phyloP scores from a whole-genome alignment of 805 yeast genomes.

The Henningerozyma blattae region DNA sequence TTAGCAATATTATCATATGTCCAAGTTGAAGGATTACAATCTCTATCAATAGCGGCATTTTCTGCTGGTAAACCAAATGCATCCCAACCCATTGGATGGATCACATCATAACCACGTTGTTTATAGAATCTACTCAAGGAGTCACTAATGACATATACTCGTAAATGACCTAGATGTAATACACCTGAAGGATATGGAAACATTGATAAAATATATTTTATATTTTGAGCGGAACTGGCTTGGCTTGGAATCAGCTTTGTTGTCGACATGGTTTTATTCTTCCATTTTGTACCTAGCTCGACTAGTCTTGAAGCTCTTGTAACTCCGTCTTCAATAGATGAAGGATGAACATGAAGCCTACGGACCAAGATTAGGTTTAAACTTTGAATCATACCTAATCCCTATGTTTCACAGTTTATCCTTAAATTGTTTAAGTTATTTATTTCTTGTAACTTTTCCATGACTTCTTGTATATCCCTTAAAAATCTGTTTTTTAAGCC shows the following conservation, averaged over 20 bases:
- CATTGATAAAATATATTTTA: conserved; percentile 60
- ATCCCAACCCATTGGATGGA: conserved; percentile 99
- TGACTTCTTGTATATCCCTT: too few relatives aligned
- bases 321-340: too few relatives aligned
- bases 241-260: background rate
- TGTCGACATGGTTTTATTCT: conserved; percentile 12
- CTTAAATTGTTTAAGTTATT: too few relatives aligned
- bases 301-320: too few relatives aligned
- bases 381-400: too few relatives aligned
- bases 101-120: conserved; percentile 61
- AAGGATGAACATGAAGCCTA: too few relatives aligned
- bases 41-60: conserved; percentile 88
- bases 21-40: conserved; percentile 73
- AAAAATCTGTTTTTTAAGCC: too few relatives aligned
- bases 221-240: conserved; percentile 4
- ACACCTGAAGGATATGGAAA: conserved; percentile 95
- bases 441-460: too few relatives aligned
- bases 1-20: conserved; percentile 65
- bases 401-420: too few relatives aligned
- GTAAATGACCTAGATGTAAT: conserved; percentile 85
- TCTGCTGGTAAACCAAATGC: conserved; percentile 98
- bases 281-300: conserved; percentile 20
- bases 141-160: conserved; percentile 89
- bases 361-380: too few relatives aligned
- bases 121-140: conserved; percentile 67